A percentile compares a stretch with the other conserved stretches of the same genome.
These are phyloP conservation scores for Suillus fuscotomentosus DNA, from an alignment of 768 basidiomycete genomes.

Conservation along the genomic window DNA sequence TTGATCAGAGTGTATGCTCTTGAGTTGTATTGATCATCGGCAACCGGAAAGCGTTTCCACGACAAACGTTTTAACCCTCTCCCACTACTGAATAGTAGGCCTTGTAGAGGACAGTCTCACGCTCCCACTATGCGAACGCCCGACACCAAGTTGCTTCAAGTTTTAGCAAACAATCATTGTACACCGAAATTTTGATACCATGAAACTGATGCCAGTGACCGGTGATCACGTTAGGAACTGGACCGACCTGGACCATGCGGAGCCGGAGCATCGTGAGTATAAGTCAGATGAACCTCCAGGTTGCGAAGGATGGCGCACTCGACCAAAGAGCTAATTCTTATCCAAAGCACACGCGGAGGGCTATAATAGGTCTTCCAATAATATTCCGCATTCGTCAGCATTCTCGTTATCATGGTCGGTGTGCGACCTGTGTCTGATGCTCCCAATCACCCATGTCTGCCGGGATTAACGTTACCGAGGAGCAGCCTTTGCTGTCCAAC, in stretches of 20 bases:
- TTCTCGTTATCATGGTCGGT: not conserved
- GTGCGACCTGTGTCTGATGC: not conserved
- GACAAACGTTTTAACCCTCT: too few species aligned
- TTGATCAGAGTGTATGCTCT: too few species aligned
- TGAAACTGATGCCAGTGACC: not conserved
- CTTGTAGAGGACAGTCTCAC: too few species aligned
- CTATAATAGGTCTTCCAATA: not conserved
- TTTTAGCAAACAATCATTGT: not conserved
- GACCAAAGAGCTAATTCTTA: not conserved
- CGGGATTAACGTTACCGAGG: conserved; percentile 12
- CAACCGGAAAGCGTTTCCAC: too few species aligned
- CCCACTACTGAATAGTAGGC: too few species aligned
- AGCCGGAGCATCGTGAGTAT: not conserved
- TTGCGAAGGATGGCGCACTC: not conserved
- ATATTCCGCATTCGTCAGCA: not conserved
- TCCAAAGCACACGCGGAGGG: not conserved
- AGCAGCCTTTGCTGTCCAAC: conserved; percentile 22
- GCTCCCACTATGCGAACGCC: not conserved
- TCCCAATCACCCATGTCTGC: conserved; percentile 1
- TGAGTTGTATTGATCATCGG: too few species aligned
- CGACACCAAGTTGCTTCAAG: not conserved
- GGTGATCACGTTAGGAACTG: too few species aligned
- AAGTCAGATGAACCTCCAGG: not conserved
- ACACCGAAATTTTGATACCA: not conserved
- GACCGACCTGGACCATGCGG: too few species aligned